A percentile compares a stretch with the other conserved stretches of the same genome.
These are phyloP conservation scores for Serendipita sp. DNA, from an alignment of 768 basidiomycete genomes.

Conservation along the genomic window DNA sequence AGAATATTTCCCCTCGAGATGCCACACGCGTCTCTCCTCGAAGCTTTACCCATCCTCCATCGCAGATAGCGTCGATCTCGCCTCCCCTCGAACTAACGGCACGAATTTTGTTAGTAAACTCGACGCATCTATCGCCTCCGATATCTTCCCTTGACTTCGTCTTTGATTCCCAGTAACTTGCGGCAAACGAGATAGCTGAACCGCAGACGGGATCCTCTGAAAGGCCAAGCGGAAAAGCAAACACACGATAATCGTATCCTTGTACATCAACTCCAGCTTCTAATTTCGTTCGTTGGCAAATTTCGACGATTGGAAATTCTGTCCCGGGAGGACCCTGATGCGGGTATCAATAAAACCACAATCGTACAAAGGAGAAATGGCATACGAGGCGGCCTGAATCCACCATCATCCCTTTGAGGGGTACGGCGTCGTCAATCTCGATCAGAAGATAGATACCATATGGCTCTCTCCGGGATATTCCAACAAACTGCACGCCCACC, in stretches of 20 bases:
- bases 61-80: not conserved
- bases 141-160: not conserved
- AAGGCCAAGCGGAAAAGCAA: conserved; percentile 14
- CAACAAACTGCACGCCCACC: conserved; percentile 11
- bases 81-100: not conserved
- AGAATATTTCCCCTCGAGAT: not conserved
- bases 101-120: not conserved
- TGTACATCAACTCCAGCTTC: not conserved
- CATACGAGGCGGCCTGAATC: conserved; percentile 13
- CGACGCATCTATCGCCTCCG: not conserved
- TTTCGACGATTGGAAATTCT: conserved; percentile 11
- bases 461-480: conserved; percentile 4
- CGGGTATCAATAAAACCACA: not conserved
- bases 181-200: conserved; percentile 17
- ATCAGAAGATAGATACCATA: conserved; percentile 13
- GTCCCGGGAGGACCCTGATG: conserved; percentile 4
- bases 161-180: conserved; percentile 16
- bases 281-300: conserved; percentile 7
- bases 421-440: conserved; percentile 14
- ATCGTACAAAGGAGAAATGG: not conserved
- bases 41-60: not conserved
- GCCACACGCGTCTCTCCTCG: not conserved
- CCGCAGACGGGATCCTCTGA: conserved; percentile 21
- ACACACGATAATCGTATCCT: conserved; percentile 18
- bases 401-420: conserved; percentile 11